A percentile compares a stretch with the other conserved stretches of the same genome.
phyloP scores from a whole-genome alignment of 2,329 filamentous ascomycete genomes.

The Nemania sp. region DNA sequence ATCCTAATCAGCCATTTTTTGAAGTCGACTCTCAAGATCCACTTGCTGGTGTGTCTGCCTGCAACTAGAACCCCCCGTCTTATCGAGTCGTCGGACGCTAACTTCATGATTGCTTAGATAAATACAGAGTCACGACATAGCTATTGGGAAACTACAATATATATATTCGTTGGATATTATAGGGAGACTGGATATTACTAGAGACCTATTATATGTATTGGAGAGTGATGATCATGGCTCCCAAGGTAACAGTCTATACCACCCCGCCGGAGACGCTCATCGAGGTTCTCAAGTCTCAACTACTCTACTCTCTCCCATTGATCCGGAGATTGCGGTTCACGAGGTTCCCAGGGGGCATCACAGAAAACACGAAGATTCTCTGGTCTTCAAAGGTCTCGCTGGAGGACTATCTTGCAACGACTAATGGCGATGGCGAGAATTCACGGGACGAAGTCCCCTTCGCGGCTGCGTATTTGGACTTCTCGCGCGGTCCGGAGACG shows the following conservation, averaged over 20 bases:
- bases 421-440: no score
- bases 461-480: conserved; percentile 71
- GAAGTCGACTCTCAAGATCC: background rate
- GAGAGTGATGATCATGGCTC: conserved; percentile 18
- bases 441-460: conserved; percentile 53
- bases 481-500: conserved; percentile 70
- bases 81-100: background rate
- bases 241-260: conserved; percentile 46
- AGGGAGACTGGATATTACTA: background rate
- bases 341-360: conserved; percentile 56
- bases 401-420: conserved; percentile 9
- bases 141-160: background rate
- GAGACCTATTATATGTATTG: background rate
- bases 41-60: background rate
- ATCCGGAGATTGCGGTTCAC: conserved; percentile 73
- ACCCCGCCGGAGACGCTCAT: conserved; percentile 55
- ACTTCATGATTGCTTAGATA: background rate
- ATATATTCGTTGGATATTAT: background rate
- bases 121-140: background rate
- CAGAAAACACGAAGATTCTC: conserved; percentile 58
- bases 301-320: conserved; percentile 71
- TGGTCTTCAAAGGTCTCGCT: conserved; percentile 29
- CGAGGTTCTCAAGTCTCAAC: conserved; percentile 60
- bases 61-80: background rate
- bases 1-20: background rate